A percentile compares a stretch with the other conserved stretches of the same genome.
Conservation (phyloP, 371 early-diverging fungal species). For the Rhizomucor pusillus region DNA sequence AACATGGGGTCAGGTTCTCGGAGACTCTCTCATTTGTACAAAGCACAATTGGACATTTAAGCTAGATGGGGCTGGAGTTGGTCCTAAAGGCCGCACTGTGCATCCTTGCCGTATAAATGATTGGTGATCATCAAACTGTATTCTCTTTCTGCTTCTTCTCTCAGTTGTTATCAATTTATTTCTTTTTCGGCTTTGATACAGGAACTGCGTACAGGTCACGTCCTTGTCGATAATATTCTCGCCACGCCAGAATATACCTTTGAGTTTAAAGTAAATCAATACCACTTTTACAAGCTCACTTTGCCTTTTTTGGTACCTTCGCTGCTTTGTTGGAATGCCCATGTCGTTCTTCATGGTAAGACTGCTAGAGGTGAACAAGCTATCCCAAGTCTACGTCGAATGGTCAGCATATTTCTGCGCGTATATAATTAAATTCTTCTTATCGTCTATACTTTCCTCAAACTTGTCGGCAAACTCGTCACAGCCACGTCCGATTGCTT, state of each 20-base stretch:
- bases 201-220: slow-evolving; percentile 5
- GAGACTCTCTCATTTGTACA: slow-evolving; percentile 56
- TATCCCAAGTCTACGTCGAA: slow-evolving; percentile 53
- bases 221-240: slow-evolving; percentile 18
- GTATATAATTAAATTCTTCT: not conserved
- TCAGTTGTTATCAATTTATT: slow-evolving; percentile 2
- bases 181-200: slow-evolving; percentile 13
- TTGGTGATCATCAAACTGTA: slow-evolving; percentile 41
- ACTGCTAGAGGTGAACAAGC: slow-evolving; percentile 51
- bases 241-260: slow-evolving; percentile 20
- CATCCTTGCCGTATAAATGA: slow-evolving; percentile 65
- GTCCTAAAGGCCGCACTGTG: slow-evolving; percentile 47
- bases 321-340: slow-evolving; percentile 21
- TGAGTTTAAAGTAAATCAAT: not conserved
- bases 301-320: slow-evolving; percentile 14
- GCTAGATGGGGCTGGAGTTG: slow-evolving; percentile 43
- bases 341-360: slow-evolving; percentile 47
- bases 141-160: not conserved
- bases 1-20: slow-evolving; percentile 63
- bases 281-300: not conserved
- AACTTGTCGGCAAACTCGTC: slow-evolving; percentile 56
- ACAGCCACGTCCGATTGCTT: slow-evolving; percentile 61
- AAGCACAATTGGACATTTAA: slow-evolving; percentile 68
- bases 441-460: slow-evolving; percentile 25
- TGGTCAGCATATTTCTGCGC: not conserved